phyloP scores from a whole-genome alignment of 768 basidiomycete genomes.

The Lepiota brunneoincarnata region DNA sequence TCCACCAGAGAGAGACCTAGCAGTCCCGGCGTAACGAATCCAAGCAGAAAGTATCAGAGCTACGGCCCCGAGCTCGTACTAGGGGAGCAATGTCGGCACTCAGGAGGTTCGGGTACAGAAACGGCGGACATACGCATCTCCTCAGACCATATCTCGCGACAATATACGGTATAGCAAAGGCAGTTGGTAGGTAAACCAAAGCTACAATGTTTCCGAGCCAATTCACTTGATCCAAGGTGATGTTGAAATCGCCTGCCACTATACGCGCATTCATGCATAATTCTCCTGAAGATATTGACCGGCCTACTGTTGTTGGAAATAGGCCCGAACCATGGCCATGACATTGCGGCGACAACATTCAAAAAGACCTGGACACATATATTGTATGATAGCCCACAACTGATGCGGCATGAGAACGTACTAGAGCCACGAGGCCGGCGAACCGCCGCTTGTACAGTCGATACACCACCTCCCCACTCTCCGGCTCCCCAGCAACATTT shows the following conservation, averaged over 20 bases:
- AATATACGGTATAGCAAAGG: constrained; percentile 56
- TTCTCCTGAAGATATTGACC: neutral
- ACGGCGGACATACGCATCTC: constrained; percentile 53
- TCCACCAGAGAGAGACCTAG: constrained; percentile 43
- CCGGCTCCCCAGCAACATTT: neutral
- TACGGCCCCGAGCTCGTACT: constrained; percentile 63
- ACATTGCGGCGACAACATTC: constrained; percentile 61
- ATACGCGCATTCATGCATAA: constrained; percentile 2
- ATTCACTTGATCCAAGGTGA: constrained; percentile 70
- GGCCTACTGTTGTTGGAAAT: constrained; percentile 64
- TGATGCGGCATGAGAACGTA: constrained; percentile 24
- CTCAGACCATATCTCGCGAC: constrained; percentile 59
- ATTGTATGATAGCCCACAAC: neutral
- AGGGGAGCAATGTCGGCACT: neutral
- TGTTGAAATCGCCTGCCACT: constrained; percentile 65
- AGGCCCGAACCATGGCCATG: constrained; percentile 83
- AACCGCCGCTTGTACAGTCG: constrained; percentile 72
- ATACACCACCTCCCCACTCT: constrained; percentile 31
- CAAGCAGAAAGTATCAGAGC: constrained; percentile 63
- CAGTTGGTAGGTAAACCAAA: constrained; percentile 59
- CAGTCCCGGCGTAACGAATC: constrained; percentile 75
- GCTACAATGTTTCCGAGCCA: constrained; percentile 77
- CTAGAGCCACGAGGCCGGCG: constrained; percentile 60
- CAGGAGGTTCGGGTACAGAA: neutral
- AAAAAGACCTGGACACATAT: constrained; percentile 48